These are phyloP conservation scores for Curvularia eragrostidis DNA, from an alignment of 2,329 filamentous ascomycete species.

Conservation along the genomic window DNA sequence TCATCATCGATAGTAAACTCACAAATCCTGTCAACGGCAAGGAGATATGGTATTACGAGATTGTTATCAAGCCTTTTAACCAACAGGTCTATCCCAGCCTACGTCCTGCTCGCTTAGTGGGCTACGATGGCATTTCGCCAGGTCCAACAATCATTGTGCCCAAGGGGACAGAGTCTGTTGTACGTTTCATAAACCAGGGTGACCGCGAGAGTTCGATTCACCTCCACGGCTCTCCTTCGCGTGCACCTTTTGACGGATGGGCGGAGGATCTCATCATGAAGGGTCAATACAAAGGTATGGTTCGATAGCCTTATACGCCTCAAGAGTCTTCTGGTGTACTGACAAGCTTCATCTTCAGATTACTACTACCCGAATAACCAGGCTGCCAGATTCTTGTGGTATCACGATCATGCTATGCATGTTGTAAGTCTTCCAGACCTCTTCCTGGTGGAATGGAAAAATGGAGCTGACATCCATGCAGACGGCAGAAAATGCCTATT, in stretches of 20 bases:
- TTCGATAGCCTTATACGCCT: neutral
- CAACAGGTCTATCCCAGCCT: constrained; percentile 55
- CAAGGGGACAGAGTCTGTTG: constrained; percentile 59
- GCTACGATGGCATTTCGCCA: constrained; percentile 64
- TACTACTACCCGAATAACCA: constrained; percentile 63
- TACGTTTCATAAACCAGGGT: constrained; percentile 63
- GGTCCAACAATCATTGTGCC: constrained; percentile 62
- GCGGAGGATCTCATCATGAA: constrained; percentile 60
- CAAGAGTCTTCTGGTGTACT: neutral
- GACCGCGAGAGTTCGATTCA: constrained; percentile 59
- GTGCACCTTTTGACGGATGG: constrained; percentile 61
- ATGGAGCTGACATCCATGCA: neutral
- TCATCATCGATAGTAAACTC: neutral
- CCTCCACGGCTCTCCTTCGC: constrained; percentile 61
- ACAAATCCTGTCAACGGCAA: constrained; percentile 35
- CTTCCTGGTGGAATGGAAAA: neutral
- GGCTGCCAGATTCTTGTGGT: constrained; percentile 63
- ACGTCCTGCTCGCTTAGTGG: constrained; percentile 52
- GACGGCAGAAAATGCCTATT: constrained; percentile 65
- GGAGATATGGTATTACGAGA: constrained; percentile 57
- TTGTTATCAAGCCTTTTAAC: constrained; percentile 54
- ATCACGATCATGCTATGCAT: constrained; percentile 55
- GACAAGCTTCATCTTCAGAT: neutral
- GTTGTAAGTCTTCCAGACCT: constrained; percentile 18
- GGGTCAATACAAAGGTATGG: constrained; percentile 60